These are phyloP conservation scores for Phytophthora cryptogea DNA, from an alignment of 352 stramenopile genomes.

Conservation along the genomic window DNA sequence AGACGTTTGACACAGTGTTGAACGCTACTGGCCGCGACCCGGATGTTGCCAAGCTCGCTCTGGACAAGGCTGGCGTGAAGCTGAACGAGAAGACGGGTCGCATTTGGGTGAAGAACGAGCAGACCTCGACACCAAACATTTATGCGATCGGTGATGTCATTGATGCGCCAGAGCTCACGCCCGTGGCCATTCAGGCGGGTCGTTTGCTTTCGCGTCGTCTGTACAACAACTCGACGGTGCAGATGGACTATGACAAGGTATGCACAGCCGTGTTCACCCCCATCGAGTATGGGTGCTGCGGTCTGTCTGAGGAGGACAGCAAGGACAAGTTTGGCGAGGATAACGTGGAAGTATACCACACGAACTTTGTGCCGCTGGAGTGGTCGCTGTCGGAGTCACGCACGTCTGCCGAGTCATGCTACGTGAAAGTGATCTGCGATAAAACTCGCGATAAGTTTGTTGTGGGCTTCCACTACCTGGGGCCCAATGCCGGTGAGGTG, in stretches of 20 bases:
- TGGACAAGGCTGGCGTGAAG: constrained; percentile 88
- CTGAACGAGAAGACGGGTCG: constrained; percentile 93
- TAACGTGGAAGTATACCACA: constrained; percentile 96
- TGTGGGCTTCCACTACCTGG: constrained; percentile 98
- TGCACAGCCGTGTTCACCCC: constrained; percentile 96
- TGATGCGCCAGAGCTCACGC: constrained; percentile 96
- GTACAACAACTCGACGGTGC: constrained; percentile 76
- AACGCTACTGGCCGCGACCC: constrained; percentile 93
- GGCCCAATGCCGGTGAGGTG: constrained; percentile 97
- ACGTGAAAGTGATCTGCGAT: constrained; percentile 96
- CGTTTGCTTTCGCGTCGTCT: constrained; percentile 91
- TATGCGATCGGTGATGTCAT: constrained; percentile 98
- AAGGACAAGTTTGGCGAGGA: constrained; percentile 88
- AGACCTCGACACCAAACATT: constrained; percentile 95
- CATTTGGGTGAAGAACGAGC: constrained; percentile 91
- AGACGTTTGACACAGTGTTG: constrained; percentile 97
- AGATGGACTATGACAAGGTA: constrained; percentile 95
- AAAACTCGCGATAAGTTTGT: constrained; percentile 89
- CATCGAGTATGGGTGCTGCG: constrained; percentile 97
- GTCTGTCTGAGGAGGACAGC: constrained; percentile 96
- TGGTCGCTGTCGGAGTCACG: constrained; percentile 86
- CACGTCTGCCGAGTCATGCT: constrained; percentile 78
- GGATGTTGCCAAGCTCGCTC: constrained; percentile 90
- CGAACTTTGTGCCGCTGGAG: constrained; percentile 96
- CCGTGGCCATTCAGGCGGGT: constrained; percentile 97